Base-by-base conservation (phyloP, 139 green algal species). In the Pycnococcus provasolii region DNA sequence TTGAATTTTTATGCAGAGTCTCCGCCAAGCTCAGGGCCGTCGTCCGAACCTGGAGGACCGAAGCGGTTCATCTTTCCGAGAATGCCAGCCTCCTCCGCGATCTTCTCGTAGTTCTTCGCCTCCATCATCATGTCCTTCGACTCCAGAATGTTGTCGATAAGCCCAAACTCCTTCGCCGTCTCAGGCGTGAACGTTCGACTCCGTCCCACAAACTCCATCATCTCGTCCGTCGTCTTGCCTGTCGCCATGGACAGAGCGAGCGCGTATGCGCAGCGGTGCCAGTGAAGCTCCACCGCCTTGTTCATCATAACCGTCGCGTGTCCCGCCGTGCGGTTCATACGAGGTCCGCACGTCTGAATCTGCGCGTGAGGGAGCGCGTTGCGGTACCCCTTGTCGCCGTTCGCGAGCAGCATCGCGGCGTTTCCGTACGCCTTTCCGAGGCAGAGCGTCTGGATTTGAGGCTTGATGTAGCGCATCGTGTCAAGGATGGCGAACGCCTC, bases 401-500 rank as follows among this genome's bases (percentile, higher is more conserved):
- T 84, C 0, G 87, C 85, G 50, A 97, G 77, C 42, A 96, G 74
- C 74, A 96, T 94, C n/a, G 85, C 86, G 2, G 90, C 93, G 68
- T 94, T 95, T 9, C 90, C 90, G 40, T 89, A 84, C 0, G 89
- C 89, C 62, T 91, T 77, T 40, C 89, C 88, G 63, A 95, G 88
- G 60, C 87, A 87, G 37, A 95, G 77, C 8, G 83, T 89, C 41
- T 86, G 83, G 45, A 94, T 84, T 37, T 80, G 62, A 11, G 81
- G 77, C 55, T 82, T 77, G 9, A 87, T 67, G 62, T 87, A 87
- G 11, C 58, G 73, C 86, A 96, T 91, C 6, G 90, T 93, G 45
- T 94, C 91, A 2, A 89, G 87, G 11, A 97, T 83, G 1, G 91
- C 91, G 39, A 87, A 93, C 42, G 89, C 91, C 74, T 97, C 91